Base-by-base conservation (phyloP, 345 rosid species). In the Sisymbrium irio region DNA sequence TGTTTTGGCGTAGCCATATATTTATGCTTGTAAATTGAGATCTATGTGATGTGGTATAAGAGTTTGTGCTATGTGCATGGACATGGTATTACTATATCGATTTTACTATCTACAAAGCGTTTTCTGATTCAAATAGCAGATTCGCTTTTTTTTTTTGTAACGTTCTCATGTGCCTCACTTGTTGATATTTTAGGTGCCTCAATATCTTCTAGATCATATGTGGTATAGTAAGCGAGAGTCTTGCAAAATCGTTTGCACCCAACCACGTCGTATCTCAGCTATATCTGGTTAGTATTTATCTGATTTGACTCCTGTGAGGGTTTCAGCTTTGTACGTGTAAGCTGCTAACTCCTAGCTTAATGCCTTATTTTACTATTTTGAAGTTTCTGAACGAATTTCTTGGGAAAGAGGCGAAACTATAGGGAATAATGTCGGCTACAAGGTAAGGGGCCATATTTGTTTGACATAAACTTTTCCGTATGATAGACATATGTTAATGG, bases 191-290 rank as follows among this genome's bases (percentile, higher is more conserved):
- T 76, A 94, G 97, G 97, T 94, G 42, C 99, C 97, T 30, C 99
- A 92, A 80, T 95, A 70, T 84, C 82, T 95, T 75, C 79, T 95
- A 81, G 97, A 95, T 62, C 68, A 85, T 62, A 85, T 85, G 86
- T 89, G 97, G 99, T 27, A 13, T 55, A 86, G 78, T 60, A 86
- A 83, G 80, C 81, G 84, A 13, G 85, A 88, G 75, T 73, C 85
- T 5, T 92, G 99, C 79, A 95, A 95, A 82, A 88, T 95, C 74
- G 75, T 95, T 22, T 95, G 99, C 80, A 87, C 99, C 70, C 99
- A 95, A 80, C 99, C 99, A 75, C 96, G 99, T 54, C 97, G 99
- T 77, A 89, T 95, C 76, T 95, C 97, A 47, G 97, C 99, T 19
- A 92, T 79, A 58, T 95, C 99, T 73, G 97, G 99, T 92, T 49